Percentiles rank a stretch among this genome's conserved stretches.
phyloP scores from a whole-genome alignment of 2,329 filamentous ascomycete species.

The Polytolypa hystricis region DNA sequence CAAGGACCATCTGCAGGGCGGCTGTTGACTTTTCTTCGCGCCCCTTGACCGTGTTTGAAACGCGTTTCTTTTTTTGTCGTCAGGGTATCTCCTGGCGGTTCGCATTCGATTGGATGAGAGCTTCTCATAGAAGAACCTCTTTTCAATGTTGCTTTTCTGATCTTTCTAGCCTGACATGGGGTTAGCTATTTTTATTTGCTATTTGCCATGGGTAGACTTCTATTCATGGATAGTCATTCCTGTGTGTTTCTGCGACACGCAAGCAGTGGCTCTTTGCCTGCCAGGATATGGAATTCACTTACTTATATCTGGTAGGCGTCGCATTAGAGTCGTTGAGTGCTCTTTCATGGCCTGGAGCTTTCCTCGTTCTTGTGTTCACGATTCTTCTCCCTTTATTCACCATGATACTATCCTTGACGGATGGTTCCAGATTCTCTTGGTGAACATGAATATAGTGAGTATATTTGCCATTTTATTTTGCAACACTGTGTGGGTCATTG shows the following conservation, averaged over 20 bases:
- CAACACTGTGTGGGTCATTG: background rate
- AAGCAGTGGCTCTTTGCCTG: background rate
- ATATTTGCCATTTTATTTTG: background rate
- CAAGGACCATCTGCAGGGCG: background rate
- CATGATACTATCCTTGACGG: background rate
- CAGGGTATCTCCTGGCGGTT: background rate
- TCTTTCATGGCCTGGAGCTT: too few relatives aligned
- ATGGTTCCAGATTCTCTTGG: background rate
- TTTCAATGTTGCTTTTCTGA: background rate
- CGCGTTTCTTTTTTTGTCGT: background rate
- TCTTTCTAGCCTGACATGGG: background rate
- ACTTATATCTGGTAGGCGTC: background rate
- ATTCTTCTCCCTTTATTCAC: background rate
- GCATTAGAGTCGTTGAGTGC: background rate
- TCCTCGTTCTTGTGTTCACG: background rate
- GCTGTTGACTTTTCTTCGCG: too few relatives aligned
- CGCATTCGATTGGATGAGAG: background rate
- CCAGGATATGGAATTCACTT: too few relatives aligned
- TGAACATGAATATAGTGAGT: background rate
- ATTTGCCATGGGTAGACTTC: background rate
- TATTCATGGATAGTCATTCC: background rate
- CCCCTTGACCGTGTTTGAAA: too few relatives aligned
- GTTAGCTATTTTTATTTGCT: background rate
- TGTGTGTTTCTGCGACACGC: background rate
- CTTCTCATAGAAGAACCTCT: too few relatives aligned